Evolutionary conservation across 257 asterid genomes (phyloP), one percentile per base, ranked within the genome.

Genomic region (Capsicum chinense): DNA sequence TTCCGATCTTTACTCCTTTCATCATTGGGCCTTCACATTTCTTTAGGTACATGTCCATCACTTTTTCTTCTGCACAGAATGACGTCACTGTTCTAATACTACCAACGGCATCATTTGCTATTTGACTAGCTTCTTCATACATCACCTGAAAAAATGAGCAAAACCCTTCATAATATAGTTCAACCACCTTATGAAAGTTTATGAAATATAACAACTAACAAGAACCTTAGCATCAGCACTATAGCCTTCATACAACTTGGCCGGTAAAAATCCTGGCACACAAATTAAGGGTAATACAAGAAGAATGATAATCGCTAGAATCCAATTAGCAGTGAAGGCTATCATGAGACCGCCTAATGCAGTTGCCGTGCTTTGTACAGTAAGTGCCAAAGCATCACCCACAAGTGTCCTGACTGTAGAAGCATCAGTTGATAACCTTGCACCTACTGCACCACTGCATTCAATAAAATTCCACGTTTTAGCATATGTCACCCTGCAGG

Each of bases 381-480:
- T 78, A 33, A 84, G 83, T 8, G 87, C 80, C 76, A 88, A 52
- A 19, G 84, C 83, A 50, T 86, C 85, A 7, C 83, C 73, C 60
- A 86, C 59, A 56, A 88, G 83, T 16, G 86, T 86, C 39, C 83
- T 84, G 19, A 86, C 59, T 2, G 63, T 54, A 10, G 84, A 86
- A 76, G 87, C 86, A 79, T 86, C 83, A 56, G 80, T 48, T 9
- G 89, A 82, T 48, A 88, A 69, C 74, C 86, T 84, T 69, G 89
- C 90, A 69, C 87, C 87, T 6, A 88, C 83, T 68, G 86, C 86
- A 86, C 89, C 87, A 13, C 90, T 86, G 80, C 47, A 8, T 62
- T 63, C 14, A 9, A 70, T 44, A 69, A 70, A 42, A 16, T 5
- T 42, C 4, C 79, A 0, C 12, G 21, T 33, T 39, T 52, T 54